phyloP scores from a whole-genome alignment of 495 filamentous ascomycete genomes.

The Delitschia confertaspora region DNA sequence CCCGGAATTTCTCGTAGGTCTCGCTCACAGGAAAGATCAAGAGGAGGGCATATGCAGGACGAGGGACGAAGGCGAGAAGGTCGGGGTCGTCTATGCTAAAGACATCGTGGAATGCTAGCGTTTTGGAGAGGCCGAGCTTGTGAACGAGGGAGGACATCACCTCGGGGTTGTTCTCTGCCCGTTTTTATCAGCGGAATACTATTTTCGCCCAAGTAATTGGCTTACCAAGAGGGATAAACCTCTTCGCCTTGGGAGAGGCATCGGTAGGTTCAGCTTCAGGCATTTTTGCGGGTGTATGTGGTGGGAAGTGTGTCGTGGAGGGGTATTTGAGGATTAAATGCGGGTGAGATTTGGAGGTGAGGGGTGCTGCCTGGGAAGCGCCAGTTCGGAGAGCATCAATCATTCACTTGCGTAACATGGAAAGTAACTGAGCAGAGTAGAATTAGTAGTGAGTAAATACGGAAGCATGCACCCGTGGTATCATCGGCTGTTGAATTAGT shows the following conservation, averaged over 20 bases:
- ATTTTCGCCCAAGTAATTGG: background rate
- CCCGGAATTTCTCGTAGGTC: slow-evolving; percentile 43
- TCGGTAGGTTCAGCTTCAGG: slow-evolving; percentile 13
- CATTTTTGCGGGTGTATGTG: slow-evolving; percentile 9
- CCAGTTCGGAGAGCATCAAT: no score
- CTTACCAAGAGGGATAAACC: slow-evolving; percentile 30
- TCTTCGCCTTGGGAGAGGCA: slow-evolving; percentile 14
- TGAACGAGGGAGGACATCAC: slow-evolving; percentile 46
- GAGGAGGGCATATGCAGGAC: slow-evolving; percentile 50
- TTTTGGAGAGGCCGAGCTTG: slow-evolving; percentile 45
- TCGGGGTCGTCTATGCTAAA: slow-evolving; percentile 47
- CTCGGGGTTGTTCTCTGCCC: slow-evolving; percentile 55
- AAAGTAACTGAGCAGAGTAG: no score
- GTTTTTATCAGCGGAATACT: slow-evolving; percentile 4
- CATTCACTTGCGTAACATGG: no score
- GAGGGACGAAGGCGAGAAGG: slow-evolving; percentile 47
- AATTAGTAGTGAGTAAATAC: no score
- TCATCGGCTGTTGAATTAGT: no score
- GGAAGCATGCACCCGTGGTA: no score
- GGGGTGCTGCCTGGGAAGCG: no score
- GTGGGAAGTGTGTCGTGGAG: no score
- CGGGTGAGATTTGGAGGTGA: no score
- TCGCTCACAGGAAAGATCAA: slow-evolving; percentile 44
- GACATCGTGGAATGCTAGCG: slow-evolving; percentile 52
- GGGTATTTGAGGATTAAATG: no score